phyloP scores from a whole-genome alignment of 306 rosid genomes.

The Argentina anserina region DNA sequence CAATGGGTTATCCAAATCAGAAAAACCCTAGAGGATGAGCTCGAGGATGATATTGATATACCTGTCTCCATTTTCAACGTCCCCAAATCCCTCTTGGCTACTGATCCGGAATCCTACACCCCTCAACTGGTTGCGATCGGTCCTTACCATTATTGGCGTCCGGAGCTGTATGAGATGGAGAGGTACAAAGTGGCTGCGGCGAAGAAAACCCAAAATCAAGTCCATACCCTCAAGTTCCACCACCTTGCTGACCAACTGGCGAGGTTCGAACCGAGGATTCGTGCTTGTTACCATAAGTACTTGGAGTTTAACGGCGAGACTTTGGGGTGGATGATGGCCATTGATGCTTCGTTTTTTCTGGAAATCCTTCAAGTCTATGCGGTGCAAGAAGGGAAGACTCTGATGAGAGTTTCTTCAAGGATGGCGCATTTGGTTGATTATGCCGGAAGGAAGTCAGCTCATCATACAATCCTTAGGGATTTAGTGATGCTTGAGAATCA shows the following conservation, averaged over 20 bases:
- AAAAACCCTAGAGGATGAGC: conserved; percentile 54
- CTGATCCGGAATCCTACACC: conserved; percentile 50
- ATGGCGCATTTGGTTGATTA: conserved; percentile 66
- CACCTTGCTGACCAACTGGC: conserved; percentile 46
- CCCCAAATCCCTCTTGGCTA: conserved; percentile 34
- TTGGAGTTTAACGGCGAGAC: conserved; percentile 66
- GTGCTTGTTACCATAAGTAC: conserved; percentile 69
- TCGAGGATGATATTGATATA: conserved; percentile 44
- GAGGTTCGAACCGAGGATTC: conserved; percentile 41
- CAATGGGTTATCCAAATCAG: conserved; percentile 63
- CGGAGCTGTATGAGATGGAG: conserved; percentile 76
- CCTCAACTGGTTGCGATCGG: conserved; percentile 79
- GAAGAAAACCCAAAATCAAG: conserved; percentile 47
- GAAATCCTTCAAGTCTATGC: conserved; percentile 62
- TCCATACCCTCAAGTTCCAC: conserved; percentile 36
- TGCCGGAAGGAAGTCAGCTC: conserved; percentile 53
- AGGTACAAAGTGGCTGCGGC: conserved; percentile 68
- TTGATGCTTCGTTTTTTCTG: conserved; percentile 66
- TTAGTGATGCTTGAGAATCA: conserved; percentile 79
- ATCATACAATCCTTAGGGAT: conserved; percentile 66
- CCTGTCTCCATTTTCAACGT: conserved; percentile 62
- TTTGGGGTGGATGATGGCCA: conserved; percentile 69
- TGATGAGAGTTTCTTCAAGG: conserved; percentile 39
- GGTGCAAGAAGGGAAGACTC: conserved; percentile 29
- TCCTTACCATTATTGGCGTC: conserved; percentile 70